Conservation (phyloP, 2,329 filamentous ascomycete genomes). For the Zalaria obscura region DNA sequence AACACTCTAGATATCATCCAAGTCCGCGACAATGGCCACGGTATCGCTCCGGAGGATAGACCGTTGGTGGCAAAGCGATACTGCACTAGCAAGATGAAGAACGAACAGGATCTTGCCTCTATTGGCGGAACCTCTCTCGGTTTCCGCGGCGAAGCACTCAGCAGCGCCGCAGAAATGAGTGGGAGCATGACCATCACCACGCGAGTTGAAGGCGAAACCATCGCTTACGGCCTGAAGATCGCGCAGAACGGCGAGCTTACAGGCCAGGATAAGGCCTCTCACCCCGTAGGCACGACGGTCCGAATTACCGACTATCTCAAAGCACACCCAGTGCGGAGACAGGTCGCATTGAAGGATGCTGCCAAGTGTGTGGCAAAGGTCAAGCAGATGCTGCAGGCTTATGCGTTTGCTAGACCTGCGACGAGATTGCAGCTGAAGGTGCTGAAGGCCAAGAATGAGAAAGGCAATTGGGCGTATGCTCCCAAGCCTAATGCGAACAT, state of each 20-base stretch:
- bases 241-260: slow-evolving; percentile 29
- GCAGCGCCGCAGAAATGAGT: slow-evolving; percentile 47
- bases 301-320: slow-evolving; percentile 45
- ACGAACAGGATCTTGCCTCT: slow-evolving; percentile 45
- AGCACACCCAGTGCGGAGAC: slow-evolving; percentile 47
- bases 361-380: slow-evolving; percentile 43
- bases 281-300: slow-evolving; percentile 56
- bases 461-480: slow-evolving; percentile 47
- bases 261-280: slow-evolving; percentile 31
- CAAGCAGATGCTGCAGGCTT: slow-evolving; percentile 46
- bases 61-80: slow-evolving; percentile 48
- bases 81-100: slow-evolving; percentile 59
- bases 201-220: slow-evolving; percentile 43
- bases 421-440: slow-evolving; percentile 48
- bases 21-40: slow-evolving; percentile 60
- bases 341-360: slow-evolving; percentile 42
- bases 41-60: slow-evolving; percentile 51
- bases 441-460: slow-evolving; percentile 35
- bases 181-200: slow-evolving; percentile 46
- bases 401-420: slow-evolving; percentile 51
- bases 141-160: slow-evolving; percentile 62
- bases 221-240: slow-evolving; percentile 41
- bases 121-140: slow-evolving; percentile 50
- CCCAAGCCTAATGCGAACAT: slow-evolving; percentile 36
- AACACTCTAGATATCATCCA: slow-evolving; percentile 57